These are phyloP conservation scores for Cynara cardunculus DNA, from an alignment of 129 eudicot species.

Conservation along the genomic window DNA sequence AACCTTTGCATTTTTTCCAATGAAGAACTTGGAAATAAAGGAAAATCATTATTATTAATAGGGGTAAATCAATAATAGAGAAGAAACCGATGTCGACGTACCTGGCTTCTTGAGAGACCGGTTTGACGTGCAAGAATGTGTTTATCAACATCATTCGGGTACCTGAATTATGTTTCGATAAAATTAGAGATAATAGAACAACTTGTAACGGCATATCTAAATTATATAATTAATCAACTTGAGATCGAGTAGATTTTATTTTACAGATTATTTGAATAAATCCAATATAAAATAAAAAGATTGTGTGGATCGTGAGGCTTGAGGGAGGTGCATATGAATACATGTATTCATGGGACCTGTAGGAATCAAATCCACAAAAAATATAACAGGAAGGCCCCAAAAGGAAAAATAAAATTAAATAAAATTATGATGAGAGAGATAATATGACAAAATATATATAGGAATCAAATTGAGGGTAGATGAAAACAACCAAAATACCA, in stretches of 20 bases:
- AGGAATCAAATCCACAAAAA: slow-evolving; percentile 65
- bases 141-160: slow-evolving; percentile 91
- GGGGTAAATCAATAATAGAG: slow-evolving; percentile 1
- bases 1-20: background rate
- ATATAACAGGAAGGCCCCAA: slow-evolving; percentile 38
- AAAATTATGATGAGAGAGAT: slow-evolving; percentile 28
- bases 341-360: slow-evolving; percentile 40
- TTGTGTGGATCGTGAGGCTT: slow-evolving; percentile 34
- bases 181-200: background rate
- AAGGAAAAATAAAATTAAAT: slow-evolving; percentile 24
- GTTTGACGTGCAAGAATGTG: slow-evolving; percentile 96
- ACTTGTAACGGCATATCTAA: background rate
- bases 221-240: background rate
- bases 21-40: background rate
- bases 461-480: slow-evolving; percentile 45
- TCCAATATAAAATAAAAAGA: slow-evolving; percentile 21
- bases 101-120: slow-evolving; percentile 99
- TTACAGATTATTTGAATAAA: slow-evolving; percentile 3
- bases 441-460: slow-evolving; percentile 39
- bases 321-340: slow-evolving; percentile 25
- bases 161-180: slow-evolving; percentile 48
- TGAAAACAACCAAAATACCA: slow-evolving; percentile 42
- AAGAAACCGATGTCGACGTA: slow-evolving; percentile 29
- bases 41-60: background rate
- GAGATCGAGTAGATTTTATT: background rate